A percentile compares a stretch with the other conserved stretches of the same genome.
Conservation (phyloP, 164 flowering plant genomes). For the Sextonia rubra region DNA sequence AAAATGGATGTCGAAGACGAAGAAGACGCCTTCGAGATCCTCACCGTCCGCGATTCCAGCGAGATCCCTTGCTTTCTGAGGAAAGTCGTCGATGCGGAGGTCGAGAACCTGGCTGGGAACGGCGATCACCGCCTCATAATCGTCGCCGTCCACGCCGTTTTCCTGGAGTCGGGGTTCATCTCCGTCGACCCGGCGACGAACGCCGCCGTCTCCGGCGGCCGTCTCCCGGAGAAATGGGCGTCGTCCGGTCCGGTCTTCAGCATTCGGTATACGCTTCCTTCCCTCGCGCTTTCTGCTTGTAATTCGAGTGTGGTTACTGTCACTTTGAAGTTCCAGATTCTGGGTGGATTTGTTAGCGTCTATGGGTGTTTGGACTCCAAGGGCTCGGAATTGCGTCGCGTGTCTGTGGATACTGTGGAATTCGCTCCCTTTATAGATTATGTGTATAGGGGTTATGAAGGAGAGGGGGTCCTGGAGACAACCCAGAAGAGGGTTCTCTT, state of each 20-base stretch:
- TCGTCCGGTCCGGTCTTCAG: slow-evolving; percentile 25
- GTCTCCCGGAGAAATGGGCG: slow-evolving; percentile 40
- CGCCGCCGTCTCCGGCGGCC: slow-evolving; percentile 24
- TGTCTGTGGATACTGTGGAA: slow-evolving; percentile 38
- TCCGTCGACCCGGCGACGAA: slow-evolving; percentile 32
- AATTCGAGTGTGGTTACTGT: slow-evolving; percentile 24
- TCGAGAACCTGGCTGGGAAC: slow-evolving; percentile 16
- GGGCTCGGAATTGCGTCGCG: slow-evolving; percentile 21
- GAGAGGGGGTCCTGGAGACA: slow-evolving; percentile 10
- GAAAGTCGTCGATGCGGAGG: slow-evolving; percentile 45
- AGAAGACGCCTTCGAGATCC: not conserved
- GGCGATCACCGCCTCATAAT: slow-evolving; percentile 32
- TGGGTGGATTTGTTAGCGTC: slow-evolving; percentile 48
- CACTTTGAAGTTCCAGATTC: slow-evolving; percentile 46
- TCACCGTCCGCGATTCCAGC: not conserved
- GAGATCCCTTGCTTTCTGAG: slow-evolving; percentile 48
- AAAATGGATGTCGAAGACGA: not conserved
- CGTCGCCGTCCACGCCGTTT: slow-evolving; percentile 65
- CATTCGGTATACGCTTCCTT: slow-evolving; percentile 48
- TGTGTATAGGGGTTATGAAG: slow-evolving; percentile 17
- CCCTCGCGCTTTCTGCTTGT: slow-evolving; percentile 18
- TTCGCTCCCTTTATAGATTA: slow-evolving; percentile 38
- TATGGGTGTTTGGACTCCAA: slow-evolving; percentile 48
- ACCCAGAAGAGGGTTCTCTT: slow-evolving; percentile 36
- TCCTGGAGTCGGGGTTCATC: slow-evolving; percentile 72